phyloP scores from a whole-genome alignment of 2,329 filamentous ascomycete genomes.

The Aureobasidium sp. region DNA sequence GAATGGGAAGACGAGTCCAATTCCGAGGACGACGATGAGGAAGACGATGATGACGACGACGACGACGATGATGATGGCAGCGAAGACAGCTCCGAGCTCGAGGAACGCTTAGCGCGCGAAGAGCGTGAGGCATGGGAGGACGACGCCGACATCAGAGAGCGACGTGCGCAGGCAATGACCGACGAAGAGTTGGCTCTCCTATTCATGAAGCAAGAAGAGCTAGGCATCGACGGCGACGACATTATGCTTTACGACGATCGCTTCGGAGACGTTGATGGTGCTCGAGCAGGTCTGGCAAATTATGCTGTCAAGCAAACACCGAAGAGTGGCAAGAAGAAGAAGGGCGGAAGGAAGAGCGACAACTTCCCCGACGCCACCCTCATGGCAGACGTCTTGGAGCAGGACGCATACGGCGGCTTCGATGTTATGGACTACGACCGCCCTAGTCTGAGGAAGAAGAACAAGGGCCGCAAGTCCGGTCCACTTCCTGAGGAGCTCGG shows the following conservation, averaged over 20 bases:
- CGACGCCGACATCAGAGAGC: slow-evolving; percentile 35
- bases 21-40: slow-evolving; percentile 13
- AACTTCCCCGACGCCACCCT: slow-evolving; percentile 49
- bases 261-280: slow-evolving; percentile 27
- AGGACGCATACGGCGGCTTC: slow-evolving; percentile 60
- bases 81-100: slow-evolving; percentile 29
- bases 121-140: slow-evolving; percentile 32
- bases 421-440: slow-evolving; percentile 80
- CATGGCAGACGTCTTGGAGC: slow-evolving; percentile 53
- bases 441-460: slow-evolving; percentile 58
- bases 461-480: slow-evolving; percentile 49
- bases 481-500: slow-evolving; percentile 29
- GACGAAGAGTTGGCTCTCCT: slow-evolving; percentile 58
- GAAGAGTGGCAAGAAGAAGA: slow-evolving; percentile 18
- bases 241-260: slow-evolving; percentile 48
- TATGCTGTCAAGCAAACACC: slow-evolving; percentile 19
- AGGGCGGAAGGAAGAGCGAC: slow-evolving; percentile 22
- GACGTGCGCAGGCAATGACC: slow-evolving; percentile 37
- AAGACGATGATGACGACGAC: slow-evolving; percentile 32
- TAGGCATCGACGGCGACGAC: slow-evolving; percentile 56
- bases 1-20: slow-evolving; percentile 15
- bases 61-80: slow-evolving; percentile 35
- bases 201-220: slow-evolving; percentile 55
- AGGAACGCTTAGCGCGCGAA: slow-evolving; percentile 27
- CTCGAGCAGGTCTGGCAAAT: slow-evolving; percentile 25